Evolutionary conservation across 1,139 yeast genomes (phyloP).

Genomic region (Suhomyces terraborum): DNA sequence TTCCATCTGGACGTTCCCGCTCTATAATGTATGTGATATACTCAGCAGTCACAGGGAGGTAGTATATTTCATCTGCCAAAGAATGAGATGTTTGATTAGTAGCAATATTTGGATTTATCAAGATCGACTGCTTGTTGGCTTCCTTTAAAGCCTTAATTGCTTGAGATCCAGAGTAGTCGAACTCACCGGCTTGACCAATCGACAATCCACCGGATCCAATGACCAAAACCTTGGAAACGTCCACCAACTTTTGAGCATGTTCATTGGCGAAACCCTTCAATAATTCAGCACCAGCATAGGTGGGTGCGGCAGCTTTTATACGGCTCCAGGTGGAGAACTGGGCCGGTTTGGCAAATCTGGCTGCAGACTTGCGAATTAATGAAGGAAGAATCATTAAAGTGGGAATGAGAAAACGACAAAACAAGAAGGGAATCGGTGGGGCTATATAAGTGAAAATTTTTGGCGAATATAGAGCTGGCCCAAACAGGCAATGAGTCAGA

Average conservation of each 20-base stretch:
- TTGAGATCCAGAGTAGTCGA: conserved; percentile 96
- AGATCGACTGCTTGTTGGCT: conserved; percentile 79
- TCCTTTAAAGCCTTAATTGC: conserved; percentile 95
- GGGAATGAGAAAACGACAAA: conserved; percentile 6
- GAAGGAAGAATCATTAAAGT: conserved; percentile 10
- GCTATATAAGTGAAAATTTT: conserved; percentile 18
- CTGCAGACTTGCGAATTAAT: conserved; percentile 7
- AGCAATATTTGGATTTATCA: conserved; percentile 96
- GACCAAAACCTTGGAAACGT: conserved; percentile 84
- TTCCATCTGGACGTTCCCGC: conserved; percentile 95
- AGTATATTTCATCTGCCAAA: conserved; percentile 92
- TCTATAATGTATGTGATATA: conserved; percentile 92
- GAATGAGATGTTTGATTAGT: conserved; percentile 97
- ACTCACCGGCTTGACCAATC: conserved; percentile 99
- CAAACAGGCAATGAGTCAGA: conserved; percentile 40
- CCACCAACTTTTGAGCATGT: conserved; percentile 63
- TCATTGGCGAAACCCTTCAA: conserved; percentile 48
- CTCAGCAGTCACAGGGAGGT: conserved; percentile 94
- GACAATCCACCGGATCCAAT: conserved; percentile 98
- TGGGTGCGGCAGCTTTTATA: conserved; percentile 18
- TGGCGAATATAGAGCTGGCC: conserved; percentile 22
- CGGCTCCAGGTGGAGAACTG: conserved; percentile 12
- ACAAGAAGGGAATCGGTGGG: conserved; percentile 4
- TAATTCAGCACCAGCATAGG: conserved; percentile 60
- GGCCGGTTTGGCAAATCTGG: conserved; percentile 10